These are phyloP conservation scores for Cladosporium sp. DNA, from an alignment of 2,329 filamentous ascomycete species.

Conservation along the genomic window DNA sequence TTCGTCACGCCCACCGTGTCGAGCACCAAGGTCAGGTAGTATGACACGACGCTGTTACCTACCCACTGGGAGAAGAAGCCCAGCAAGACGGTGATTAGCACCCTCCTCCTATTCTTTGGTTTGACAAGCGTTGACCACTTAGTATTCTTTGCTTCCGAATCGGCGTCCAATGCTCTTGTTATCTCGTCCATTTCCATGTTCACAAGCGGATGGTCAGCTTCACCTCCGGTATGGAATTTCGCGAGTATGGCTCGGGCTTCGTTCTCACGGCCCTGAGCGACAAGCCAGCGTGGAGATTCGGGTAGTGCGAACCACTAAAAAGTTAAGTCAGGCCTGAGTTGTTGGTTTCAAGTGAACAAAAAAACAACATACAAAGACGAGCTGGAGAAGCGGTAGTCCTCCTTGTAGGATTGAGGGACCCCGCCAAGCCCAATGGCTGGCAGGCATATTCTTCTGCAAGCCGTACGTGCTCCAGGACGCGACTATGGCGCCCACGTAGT, in stretches of 20 bases:
- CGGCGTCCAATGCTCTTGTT: too few species aligned
- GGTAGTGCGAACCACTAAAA: too few species aligned
- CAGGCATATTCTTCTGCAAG: slow-evolving; percentile 12
- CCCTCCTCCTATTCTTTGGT: too few species aligned
- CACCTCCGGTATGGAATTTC: slow-evolving; percentile 15
- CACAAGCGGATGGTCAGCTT: slow-evolving; percentile 5
- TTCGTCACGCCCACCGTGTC: slow-evolving; percentile 13
- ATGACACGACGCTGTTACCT: slow-evolving; percentile 4
- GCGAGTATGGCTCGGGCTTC: slow-evolving; percentile 14
- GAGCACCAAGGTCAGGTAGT: slow-evolving; percentile 20
- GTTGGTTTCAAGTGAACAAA: too few species aligned
- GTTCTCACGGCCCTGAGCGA: slow-evolving; percentile 5
- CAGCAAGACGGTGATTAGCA: slow-evolving; percentile 35
- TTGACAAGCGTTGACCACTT: slow-evolving; percentile 35
- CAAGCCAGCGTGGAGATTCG: slow-evolving; percentile 14
- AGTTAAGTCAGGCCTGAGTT: too few species aligned
- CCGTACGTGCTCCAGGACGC: slow-evolving; percentile 19
- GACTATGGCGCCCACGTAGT: slow-evolving; percentile 15
- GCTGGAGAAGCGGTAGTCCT: slow-evolving; percentile 1
- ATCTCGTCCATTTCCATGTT: slow-evolving; percentile 15
- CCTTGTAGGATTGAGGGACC: slow-evolving; percentile 19
- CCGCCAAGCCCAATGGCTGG: slow-evolving; percentile 18
- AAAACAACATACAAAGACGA: slow-evolving; percentile 1
- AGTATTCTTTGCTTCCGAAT: too few species aligned
- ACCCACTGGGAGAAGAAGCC: slow-evolving; percentile 16